Conservation (phyloP, 257 asterid genomes). For the Marsdenia floribunda region DNA sequence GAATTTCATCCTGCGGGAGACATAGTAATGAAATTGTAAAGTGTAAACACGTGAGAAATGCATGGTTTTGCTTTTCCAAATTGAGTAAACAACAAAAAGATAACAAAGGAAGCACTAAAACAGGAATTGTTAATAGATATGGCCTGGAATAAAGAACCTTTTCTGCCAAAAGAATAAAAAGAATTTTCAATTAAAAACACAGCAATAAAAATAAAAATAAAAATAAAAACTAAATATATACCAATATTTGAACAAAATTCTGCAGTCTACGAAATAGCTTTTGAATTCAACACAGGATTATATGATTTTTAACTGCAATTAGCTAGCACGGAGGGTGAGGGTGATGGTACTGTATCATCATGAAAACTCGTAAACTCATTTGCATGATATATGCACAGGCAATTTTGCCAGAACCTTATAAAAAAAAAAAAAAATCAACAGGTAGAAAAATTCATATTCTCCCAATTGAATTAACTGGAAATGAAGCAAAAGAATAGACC, state of each 20-base stretch:
- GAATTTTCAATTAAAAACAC: background rate
- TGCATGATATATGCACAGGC: background rate
- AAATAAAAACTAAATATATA: background rate
- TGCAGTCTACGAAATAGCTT: too few relatives aligned
- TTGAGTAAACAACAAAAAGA: background rate
- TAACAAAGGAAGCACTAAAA: background rate
- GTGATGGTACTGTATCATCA: background rate
- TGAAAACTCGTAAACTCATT: background rate
- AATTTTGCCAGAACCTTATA: too few relatives aligned
- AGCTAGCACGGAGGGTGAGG: background rate
- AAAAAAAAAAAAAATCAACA: too few relatives aligned
- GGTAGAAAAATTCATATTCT: background rate
- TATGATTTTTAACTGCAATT: background rate
- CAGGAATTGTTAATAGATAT: background rate
- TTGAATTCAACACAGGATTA: background rate
- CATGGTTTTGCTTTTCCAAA: background rate
- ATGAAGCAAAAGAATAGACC: background rate
- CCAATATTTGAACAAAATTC: background rate
- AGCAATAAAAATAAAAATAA: background rate
- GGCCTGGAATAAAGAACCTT: background rate
- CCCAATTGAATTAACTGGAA: background rate
- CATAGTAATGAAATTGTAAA: background rate
- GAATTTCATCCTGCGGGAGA: conserved; percentile 41
- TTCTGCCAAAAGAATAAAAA: background rate
- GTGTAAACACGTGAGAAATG: background rate